A percentile compares a stretch with the other conserved stretches of the same genome.
Conservation (phyloP, 2,329 filamentous ascomycete genomes). For the Aspergillus transmontanensis region DNA sequence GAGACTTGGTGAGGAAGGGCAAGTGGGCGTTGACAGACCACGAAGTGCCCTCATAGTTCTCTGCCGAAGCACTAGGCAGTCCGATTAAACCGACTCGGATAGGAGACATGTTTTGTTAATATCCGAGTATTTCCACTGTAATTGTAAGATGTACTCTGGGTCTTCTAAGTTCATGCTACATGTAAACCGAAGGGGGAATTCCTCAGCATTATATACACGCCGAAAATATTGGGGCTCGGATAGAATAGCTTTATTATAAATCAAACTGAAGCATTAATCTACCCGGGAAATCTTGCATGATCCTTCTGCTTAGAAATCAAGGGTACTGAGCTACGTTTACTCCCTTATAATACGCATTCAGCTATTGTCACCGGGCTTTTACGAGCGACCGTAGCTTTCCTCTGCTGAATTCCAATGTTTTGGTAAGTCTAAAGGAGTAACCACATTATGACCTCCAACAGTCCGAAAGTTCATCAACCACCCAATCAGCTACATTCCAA, state of each 20-base stretch:
- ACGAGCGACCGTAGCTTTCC: background rate
- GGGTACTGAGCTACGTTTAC: background rate
- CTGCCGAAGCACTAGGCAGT: conserved; percentile 5
- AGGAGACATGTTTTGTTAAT: conserved; percentile 12
- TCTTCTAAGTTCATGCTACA: background rate
- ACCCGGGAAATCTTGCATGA: background rate
- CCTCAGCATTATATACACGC: background rate
- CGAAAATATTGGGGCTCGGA: background rate
- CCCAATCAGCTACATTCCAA: background rate
- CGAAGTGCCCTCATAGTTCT: conserved; percentile 11
- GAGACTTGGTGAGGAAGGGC: conserved; percentile 8
- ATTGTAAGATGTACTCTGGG: background rate
- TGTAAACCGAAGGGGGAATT: too few species aligned
- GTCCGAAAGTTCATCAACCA: background rate
- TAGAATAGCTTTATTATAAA: background rate
- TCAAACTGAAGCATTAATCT: background rate
- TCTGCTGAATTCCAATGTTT: background rate
- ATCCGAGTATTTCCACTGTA: background rate
- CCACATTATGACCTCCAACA: background rate
- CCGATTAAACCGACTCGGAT: conserved; percentile 17
- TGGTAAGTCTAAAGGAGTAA: background rate
- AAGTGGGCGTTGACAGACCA: conserved; percentile 15
- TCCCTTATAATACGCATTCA: background rate
- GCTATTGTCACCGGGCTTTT: background rate
- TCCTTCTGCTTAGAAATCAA: background rate